Conservation (phyloP, 1,284 basidiomycete genomes). For the Kwoniella shivajii region DNA sequence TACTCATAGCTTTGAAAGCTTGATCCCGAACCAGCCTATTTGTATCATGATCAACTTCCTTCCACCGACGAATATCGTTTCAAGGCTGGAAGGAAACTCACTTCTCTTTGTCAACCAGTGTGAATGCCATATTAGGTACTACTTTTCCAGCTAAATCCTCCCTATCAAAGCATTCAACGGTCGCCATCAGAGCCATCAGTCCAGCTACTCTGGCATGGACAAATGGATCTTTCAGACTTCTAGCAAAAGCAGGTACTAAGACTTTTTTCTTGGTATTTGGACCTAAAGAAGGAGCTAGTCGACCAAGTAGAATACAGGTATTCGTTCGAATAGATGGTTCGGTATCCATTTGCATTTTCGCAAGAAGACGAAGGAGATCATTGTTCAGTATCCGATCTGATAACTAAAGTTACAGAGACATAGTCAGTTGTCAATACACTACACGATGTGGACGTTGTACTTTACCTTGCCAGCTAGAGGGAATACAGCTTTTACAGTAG, state of each 20-base stretch:
- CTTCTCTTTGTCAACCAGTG: conserved; percentile 89
- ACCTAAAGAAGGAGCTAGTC: conserved; percentile 81
- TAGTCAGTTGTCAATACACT: background rate
- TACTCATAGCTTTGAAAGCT: conserved; percentile 84
- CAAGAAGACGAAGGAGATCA: conserved; percentile 88
- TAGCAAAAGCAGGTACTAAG: conserved; percentile 89
- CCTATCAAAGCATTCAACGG: conserved; percentile 82
- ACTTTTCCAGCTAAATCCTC: conserved; percentile 89
- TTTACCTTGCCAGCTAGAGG: conserved; percentile 79
- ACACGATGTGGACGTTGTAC: background rate
- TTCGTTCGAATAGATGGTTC: conserved; percentile 97
- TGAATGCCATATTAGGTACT: conserved; percentile 77
- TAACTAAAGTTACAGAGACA: conserved; percentile 61
- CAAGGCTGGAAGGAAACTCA: conserved; percentile 48
- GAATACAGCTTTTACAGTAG: conserved; percentile 85
- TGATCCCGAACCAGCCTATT: conserved; percentile 83
- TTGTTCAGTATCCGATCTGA: conserved; percentile 94
- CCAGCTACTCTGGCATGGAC: conserved; percentile 93
- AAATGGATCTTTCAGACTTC: conserved; percentile 88
- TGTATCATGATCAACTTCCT: background rate
- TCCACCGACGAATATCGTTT: conserved; percentile 5
- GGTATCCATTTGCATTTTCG: conserved; percentile 86
- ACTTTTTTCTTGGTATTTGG: conserved; percentile 92
- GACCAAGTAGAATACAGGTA: conserved; percentile 92
- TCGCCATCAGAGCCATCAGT: conserved; percentile 94